Percentiles rank a stretch among this genome's conserved stretches.
phyloP scores from a whole-genome alignment of 1,284 basidiomycete species.

The Tausonia pullulans region DNA sequence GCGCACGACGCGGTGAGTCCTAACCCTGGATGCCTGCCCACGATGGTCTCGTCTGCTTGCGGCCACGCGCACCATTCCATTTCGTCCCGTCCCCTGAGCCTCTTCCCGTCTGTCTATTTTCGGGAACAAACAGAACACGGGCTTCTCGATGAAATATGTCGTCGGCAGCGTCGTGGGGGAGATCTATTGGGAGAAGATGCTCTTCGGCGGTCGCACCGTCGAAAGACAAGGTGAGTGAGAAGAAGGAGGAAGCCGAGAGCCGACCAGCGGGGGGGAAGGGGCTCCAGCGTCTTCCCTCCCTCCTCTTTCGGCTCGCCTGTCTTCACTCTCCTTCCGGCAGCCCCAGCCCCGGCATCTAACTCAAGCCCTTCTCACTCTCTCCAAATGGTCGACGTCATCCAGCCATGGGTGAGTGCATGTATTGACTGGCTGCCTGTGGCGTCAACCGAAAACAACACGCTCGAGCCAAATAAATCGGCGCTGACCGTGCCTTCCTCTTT shows the following conservation, averaged over 20 bases:
- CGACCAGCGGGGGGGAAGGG: too few relatives aligned
- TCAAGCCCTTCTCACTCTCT: too few relatives aligned
- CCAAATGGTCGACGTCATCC: neutral
- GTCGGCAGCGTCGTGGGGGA: slow-evolving; percentile 47
- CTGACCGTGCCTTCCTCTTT: neutral
- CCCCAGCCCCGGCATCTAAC: neutral
- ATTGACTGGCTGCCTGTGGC: too few relatives aligned
- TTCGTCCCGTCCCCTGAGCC: neutral
- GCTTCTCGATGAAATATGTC: slow-evolving; percentile 48
- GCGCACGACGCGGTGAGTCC: slow-evolving; percentile 25
- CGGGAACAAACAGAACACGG: slow-evolving; percentile 25
- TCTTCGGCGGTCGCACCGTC: slow-evolving; percentile 2
- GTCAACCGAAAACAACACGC: too few relatives aligned
- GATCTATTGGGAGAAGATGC: slow-evolving; percentile 48
- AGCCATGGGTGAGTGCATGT: neutral
- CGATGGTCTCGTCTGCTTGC: too few relatives aligned
- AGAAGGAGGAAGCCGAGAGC: too few relatives aligned
- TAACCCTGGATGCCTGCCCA: neutral
- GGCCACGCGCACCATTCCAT: too few relatives aligned
- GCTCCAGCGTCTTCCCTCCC: neutral
- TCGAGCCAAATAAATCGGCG: too few relatives aligned
- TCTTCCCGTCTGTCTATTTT: neutral
- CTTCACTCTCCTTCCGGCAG: neutral
- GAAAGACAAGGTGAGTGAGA: slow-evolving; percentile 1
- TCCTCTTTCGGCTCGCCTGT: neutral